phyloP scores from a whole-genome alignment of 2,329 filamentous ascomycete genomes.

The Xylaria polymorpha region DNA sequence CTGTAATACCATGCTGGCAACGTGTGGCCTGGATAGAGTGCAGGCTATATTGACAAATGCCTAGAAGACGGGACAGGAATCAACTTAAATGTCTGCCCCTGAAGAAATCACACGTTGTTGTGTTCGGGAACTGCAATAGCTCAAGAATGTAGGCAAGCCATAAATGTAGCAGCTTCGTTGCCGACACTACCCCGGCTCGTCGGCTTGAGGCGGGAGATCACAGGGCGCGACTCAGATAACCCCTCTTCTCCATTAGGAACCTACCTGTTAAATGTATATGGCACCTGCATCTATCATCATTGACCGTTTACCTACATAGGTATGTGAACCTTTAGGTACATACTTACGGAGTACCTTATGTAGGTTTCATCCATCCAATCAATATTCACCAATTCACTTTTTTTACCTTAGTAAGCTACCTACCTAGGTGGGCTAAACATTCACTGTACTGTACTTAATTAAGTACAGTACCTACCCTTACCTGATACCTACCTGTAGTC shows the following conservation, averaged over 20 bases:
- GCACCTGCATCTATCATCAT: constrained; percentile 1
- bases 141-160: constrained; percentile 6
- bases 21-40: neutral
- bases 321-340: too few species aligned
- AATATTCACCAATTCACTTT: too few species aligned
- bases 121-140: neutral
- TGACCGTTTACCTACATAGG: neutral
- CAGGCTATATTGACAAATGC: neutral
- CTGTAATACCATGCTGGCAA: constrained; percentile 44
- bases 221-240: neutral
- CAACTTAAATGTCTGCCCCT: neutral
- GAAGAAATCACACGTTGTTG: neutral
- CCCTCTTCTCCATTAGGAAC: constrained; percentile 7
- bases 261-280: neutral
- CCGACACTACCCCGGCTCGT: constrained; percentile 33
- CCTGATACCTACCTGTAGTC: too few species aligned
- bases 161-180: neutral
- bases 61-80: neutral
- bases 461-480: too few species aligned
- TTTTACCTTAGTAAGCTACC: too few species aligned
- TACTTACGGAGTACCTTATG: too few species aligned
- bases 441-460: too few species aligned
- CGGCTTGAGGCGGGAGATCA: constrained; percentile 42
- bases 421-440: too few species aligned
- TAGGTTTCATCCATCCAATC: too few species aligned